phyloP scores from a whole-genome alignment of 768 basidiomycete species.

The Auricularia heimuer region DNA sequence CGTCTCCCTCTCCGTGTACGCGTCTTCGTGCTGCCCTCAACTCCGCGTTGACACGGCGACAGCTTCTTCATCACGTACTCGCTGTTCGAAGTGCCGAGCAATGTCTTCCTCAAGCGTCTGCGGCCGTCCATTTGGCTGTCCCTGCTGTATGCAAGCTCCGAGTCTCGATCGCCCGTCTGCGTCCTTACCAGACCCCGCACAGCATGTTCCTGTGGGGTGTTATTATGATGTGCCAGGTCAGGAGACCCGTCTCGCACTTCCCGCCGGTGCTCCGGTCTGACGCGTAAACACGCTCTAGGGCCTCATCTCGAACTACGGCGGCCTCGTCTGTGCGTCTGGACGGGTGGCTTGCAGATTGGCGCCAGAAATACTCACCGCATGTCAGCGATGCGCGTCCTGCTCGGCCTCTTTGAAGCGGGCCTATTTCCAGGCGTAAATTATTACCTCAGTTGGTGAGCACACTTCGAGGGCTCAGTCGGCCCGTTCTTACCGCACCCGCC shows the following conservation, averaged over 20 bases:
- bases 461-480: background rate
- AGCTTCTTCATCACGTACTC: slow-evolving; percentile 4
- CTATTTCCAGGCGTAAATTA: slow-evolving; percentile 28
- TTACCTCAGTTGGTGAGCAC: slow-evolving; percentile 57
- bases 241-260: background rate
- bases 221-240: slow-evolving; percentile 45
- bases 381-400: slow-evolving; percentile 58
- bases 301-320: slow-evolving; percentile 55
- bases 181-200: background rate
- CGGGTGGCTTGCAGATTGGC: slow-evolving; percentile 12
- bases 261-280: background rate
- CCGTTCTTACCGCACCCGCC: slow-evolving; percentile 10
- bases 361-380: too few species aligned
- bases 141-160: slow-evolving; percentile 21
- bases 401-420: slow-evolving; percentile 68
- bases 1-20: slow-evolving; percentile 52
- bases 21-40: slow-evolving; percentile 49
- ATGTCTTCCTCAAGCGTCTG: slow-evolving; percentile 60
- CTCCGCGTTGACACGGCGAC: background rate
- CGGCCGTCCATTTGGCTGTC: slow-evolving; percentile 74
- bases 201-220: slow-evolving; percentile 64
- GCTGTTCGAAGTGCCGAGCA: slow-evolving; percentile 44
- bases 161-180: background rate
- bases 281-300: slow-evolving; percentile 39
- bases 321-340: slow-evolving; percentile 56